Evolutionary conservation across 2,329 filamentous ascomycete species (phyloP).

Genomic region (Cadophora sp.): DNA sequence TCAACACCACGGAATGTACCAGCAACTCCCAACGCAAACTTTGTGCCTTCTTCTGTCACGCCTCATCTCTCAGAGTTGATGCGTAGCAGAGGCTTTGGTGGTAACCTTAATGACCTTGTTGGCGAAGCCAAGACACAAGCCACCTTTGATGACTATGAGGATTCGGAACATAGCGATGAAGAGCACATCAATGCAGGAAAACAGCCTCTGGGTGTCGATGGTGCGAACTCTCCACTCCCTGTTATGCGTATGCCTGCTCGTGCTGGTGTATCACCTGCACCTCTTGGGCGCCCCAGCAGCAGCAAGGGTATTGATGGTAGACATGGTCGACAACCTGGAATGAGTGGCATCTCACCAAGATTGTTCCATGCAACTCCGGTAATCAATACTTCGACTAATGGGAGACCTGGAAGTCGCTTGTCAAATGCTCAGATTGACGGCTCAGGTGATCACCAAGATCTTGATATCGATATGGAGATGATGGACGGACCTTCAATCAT

Average conservation of each 20-base stretch:
- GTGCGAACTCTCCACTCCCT: constrained; percentile 45
- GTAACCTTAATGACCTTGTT: constrained; percentile 68
- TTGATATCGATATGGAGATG: constrained; percentile 48
- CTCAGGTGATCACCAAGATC: constrained; percentile 28
- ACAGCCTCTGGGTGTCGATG: constrained; percentile 46
- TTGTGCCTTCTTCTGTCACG: constrained; percentile 62
- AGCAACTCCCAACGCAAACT: constrained; percentile 46
- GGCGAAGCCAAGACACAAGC: constrained; percentile 63
- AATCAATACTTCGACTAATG: constrained; percentile 34
- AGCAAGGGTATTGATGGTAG: constrained; percentile 59
- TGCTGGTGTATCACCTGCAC: constrained; percentile 59
- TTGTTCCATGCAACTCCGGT: constrained; percentile 45
- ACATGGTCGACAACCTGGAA: constrained; percentile 42
- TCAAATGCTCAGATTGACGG: constrained; percentile 30
- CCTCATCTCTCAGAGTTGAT: constrained; percentile 74
- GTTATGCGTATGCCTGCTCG: constrained; percentile 66
- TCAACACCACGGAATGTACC: constrained; percentile 33
- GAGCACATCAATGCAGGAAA: constrained; percentile 46
- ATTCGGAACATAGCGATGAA: constrained; percentile 58
- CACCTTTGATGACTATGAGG: constrained; percentile 61
- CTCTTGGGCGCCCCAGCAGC: constrained; percentile 58
- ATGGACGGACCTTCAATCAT: constrained; percentile 61
- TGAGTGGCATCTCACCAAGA: constrained; percentile 51
- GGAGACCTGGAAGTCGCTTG: constrained; percentile 30
- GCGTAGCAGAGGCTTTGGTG: constrained; percentile 64